Evolutionary conservation across 1,139 yeast species (phyloP), one percentile per base, ranked within the genome.

Genomic region (Hyphopichia buzzinii): DNA sequence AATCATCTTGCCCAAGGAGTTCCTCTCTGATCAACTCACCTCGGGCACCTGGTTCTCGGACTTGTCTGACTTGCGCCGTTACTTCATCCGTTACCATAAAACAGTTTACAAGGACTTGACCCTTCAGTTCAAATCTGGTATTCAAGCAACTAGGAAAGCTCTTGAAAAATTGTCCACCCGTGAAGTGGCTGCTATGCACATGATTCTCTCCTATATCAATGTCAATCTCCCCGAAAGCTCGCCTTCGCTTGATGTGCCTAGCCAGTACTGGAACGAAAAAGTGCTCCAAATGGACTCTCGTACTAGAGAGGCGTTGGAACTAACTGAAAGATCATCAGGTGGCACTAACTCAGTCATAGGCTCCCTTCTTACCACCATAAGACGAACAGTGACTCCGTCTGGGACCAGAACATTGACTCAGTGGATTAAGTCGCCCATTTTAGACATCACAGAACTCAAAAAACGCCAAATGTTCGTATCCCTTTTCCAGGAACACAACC

Each of bases 351-450:
- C 81, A 11, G 65, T 64, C 4, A 72, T 73, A 10, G 96, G 96
- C 0, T 81, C 96, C 0, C 59, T 92, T 13, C 62, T 86, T 10
- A 75, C 79, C 13, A 73, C 87, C 0, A 73, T 92, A 7, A 76
- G 78, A 40, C 64, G 84, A 38, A 92, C 97, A 0, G 76, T 76
- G 2, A 88, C 98, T 0, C 73, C 82, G 1, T 79, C 95, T 0
- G 98, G 98, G 0, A 66, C 95, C 0, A 66, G 98, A 33, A 53
- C 85, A 16, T 62, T 92, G 14, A 74, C 82, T 3, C 81, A 82
- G 37, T 89, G 97, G 97, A 61, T 92, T 3, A 72, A 86, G 15
- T 81, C 90, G 0, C 99, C 99, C 0, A 72, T 86, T 0, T 67
- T 84, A 4, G 76, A 83, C 47, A 48, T 76, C 0, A 49, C 53